These are phyloP conservation scores for Fonsecaea erecta DNA, from an alignment of 2,329 filamentous ascomycete genomes.

Conservation along the genomic window DNA sequence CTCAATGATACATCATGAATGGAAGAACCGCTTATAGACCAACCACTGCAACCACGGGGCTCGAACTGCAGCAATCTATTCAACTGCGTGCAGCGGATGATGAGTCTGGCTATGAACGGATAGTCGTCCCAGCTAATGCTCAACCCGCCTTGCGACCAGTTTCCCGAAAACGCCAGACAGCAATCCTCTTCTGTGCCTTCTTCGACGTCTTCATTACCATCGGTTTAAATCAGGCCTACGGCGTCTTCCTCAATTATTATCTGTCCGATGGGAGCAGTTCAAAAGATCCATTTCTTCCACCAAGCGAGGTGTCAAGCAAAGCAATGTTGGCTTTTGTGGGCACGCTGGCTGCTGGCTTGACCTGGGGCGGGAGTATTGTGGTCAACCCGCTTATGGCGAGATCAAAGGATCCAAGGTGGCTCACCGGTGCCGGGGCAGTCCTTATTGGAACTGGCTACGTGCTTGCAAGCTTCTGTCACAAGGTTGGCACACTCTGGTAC, in stretches of 20 bases:
- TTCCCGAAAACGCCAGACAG: slow-evolving; percentile 49
- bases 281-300: slow-evolving; percentile 47
- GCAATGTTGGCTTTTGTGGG: slow-evolving; percentile 56
- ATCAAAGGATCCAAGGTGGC: slow-evolving; percentile 45
- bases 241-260: slow-evolving; percentile 58
- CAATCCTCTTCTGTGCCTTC: slow-evolving; percentile 52
- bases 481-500: slow-evolving; percentile 28
- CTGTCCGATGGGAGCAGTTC: slow-evolving; percentile 43
- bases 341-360: slow-evolving; percentile 55
- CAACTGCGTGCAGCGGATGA: slow-evolving; percentile 23
- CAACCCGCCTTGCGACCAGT: slow-evolving; percentile 43
- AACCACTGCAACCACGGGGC: neutral
- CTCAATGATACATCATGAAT: neutral
- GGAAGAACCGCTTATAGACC: neutral
- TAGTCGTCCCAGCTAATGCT: slow-evolving; percentile 25
- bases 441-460: slow-evolving; percentile 51
- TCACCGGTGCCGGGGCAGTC: slow-evolving; percentile 50
- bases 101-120: slow-evolving; percentile 18
- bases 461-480: slow-evolving; percentile 46
- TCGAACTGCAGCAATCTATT: slow-evolving; percentile 13
- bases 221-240: slow-evolving; percentile 57
- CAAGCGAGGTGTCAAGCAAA: slow-evolving; percentile 43
- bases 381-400: slow-evolving; percentile 56
- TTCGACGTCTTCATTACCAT: slow-evolving; percentile 54
- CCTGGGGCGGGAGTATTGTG: slow-evolving; percentile 56